phyloP scores from a whole-genome alignment of 1,284 basidiomycete species.

The Bondarzewia mesenterica region DNA sequence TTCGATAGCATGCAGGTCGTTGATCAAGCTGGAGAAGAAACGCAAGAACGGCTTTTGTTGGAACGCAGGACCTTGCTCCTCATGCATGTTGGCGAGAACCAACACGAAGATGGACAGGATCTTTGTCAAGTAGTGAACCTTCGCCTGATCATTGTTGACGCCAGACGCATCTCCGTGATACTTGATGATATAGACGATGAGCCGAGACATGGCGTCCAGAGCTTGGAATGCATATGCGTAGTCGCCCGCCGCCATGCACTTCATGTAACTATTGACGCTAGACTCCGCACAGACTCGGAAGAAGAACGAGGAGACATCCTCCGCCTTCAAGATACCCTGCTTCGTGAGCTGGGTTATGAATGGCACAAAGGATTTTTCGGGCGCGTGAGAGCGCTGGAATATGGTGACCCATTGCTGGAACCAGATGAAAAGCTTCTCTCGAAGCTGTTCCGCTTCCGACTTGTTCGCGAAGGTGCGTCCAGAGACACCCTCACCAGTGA shows the following conservation, averaged over 20 bases:
- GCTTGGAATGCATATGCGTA: slow-evolving; percentile 82
- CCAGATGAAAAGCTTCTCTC: slow-evolving; percentile 66
- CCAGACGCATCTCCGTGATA: slow-evolving; percentile 93
- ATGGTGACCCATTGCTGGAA: slow-evolving; percentile 94
- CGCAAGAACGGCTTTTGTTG: slow-evolving; percentile 98
- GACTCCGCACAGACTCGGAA: slow-evolving; percentile 97
- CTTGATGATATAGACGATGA: slow-evolving; percentile 98
- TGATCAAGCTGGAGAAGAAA: slow-evolving; percentile 95
- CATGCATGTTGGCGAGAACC: slow-evolving; percentile 91
- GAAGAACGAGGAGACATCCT: slow-evolving; percentile 96
- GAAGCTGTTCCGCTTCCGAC: slow-evolving; percentile 62
- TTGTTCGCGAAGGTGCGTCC: slow-evolving; percentile 45
- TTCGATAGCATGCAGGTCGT: slow-evolving; percentile 85
- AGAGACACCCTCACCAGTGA: slow-evolving; percentile 27
- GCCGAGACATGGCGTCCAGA: slow-evolving; percentile 90
- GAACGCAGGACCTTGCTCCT: slow-evolving; percentile 87
- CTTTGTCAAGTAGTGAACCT: slow-evolving; percentile 96
- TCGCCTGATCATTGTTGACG: slow-evolving; percentile 86
- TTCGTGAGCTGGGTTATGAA: slow-evolving; percentile 96
- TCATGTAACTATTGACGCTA: slow-evolving; percentile 88
- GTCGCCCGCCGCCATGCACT: slow-evolving; percentile 75
- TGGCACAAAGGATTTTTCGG: slow-evolving; percentile 95
- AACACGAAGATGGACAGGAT: slow-evolving; percentile 96
- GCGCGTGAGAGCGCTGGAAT: slow-evolving; percentile 84
- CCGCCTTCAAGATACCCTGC: slow-evolving; percentile 93